Conservation (phyloP, 1,284 basidiomycete genomes). For the Inonotus obliquus region DNA sequence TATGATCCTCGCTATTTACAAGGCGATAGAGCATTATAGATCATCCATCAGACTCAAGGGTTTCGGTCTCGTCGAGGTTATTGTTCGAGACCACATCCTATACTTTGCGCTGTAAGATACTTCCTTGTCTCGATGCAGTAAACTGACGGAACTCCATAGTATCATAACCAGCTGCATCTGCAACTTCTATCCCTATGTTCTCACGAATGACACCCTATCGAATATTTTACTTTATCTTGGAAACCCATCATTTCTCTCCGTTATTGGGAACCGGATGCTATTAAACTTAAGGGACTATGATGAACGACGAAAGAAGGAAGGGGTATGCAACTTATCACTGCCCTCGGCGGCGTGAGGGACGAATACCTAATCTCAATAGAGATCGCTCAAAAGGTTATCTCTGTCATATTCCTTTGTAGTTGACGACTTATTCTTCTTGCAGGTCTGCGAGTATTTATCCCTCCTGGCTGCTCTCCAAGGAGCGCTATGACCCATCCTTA, state of each 20-base stretch:
- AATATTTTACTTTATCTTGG: neutral
- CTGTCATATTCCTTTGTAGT: no score
- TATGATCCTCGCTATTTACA: neutral
- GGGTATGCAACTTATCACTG: no score
- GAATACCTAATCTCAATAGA: no score
- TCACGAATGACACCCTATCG: neutral
- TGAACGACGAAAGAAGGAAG: no score
- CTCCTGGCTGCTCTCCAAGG: no score
- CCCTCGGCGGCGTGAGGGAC: no score
- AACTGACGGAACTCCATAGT: neutral
- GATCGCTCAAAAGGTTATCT: no score
- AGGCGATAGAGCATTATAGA: neutral
- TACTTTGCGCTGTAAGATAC: neutral
- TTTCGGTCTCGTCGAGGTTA: neutral
- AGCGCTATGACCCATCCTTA: no score
- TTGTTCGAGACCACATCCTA: neutral
- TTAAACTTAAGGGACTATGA: conserved; percentile 1
- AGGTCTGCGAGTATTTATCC: no score
- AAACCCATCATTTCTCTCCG: neutral
- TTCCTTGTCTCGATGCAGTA: no score
- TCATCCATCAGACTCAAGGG: neutral
- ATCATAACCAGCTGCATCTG: neutral
- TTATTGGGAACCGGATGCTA: neutral
- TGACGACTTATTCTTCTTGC: no score
- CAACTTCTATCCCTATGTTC: neutral